Evolutionary conservation across 1,284 basidiomycete species (phyloP).

Genomic region (Moniliophthora roreri): DNA sequence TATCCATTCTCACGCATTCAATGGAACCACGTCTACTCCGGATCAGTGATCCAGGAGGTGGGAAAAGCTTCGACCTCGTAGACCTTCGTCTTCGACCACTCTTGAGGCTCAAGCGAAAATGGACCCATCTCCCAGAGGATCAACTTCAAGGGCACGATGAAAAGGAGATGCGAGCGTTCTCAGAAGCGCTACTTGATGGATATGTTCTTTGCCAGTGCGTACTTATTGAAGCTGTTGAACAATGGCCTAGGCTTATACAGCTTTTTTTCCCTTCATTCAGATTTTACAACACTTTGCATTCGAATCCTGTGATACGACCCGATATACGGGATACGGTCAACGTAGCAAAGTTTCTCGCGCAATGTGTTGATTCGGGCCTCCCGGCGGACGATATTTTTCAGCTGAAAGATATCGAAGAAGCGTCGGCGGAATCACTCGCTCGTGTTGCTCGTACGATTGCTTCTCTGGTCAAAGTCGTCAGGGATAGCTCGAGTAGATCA

Average conservation of each 20-base stretch:
- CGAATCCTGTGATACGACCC: constrained; percentile 8
- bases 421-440: constrained; percentile 9
- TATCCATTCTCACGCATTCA: constrained; percentile 16
- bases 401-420: constrained; percentile 3
- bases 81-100: constrained; percentile 21
- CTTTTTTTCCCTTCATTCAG: neutral
- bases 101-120: constrained; percentile 9
- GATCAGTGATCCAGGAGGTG: constrained; percentile 22
- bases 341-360: constrained; percentile 8
- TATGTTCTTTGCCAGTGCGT: constrained; percentile 15
- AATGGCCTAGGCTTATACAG: neutral
- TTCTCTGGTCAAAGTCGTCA: constrained; percentile 6
- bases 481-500: neutral
- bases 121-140: neutral
- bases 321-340: constrained; percentile 8
- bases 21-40: constrained; percentile 22
- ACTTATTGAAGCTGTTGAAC: neutral
- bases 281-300: constrained; percentile 5
- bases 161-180: constrained; percentile 7
- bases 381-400: constrained; percentile 8
- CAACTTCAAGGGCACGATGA: neutral
- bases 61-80: constrained; percentile 21
- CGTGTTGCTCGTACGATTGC: constrained; percentile 12
- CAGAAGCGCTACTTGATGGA: constrained; percentile 11
- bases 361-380: constrained; percentile 9